Conservation (phyloP, 176 grass and related monocot species). For the Bothriochloa decipiens region DNA sequence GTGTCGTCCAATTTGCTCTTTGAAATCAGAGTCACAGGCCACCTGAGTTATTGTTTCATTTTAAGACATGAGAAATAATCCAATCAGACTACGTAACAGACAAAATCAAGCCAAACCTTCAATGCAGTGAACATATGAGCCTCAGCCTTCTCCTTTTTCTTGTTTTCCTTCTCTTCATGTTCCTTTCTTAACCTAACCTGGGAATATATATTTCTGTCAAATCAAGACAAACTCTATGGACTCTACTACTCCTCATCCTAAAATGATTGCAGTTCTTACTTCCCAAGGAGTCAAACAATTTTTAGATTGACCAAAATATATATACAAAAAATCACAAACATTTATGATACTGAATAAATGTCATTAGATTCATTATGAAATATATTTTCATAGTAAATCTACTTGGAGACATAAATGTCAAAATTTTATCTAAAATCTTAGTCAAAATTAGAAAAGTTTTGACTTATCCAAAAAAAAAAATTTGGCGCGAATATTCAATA, state of each 20-base stretch:
- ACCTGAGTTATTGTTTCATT: slow-evolving; percentile 50
- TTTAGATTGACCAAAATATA: too few relatives aligned
- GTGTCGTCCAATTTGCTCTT: slow-evolving; percentile 66
- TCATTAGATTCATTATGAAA: too few relatives aligned
- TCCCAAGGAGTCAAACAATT: too few relatives aligned
- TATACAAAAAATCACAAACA: too few relatives aligned
- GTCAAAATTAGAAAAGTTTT: too few relatives aligned
- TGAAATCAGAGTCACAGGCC: slow-evolving; percentile 56
- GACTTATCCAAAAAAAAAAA: too few relatives aligned
- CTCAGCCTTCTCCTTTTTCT: slow-evolving; percentile 82
- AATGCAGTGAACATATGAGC: slow-evolving; percentile 77
- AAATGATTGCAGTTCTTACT: background rate
- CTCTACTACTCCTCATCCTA: background rate
- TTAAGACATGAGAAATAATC: slow-evolving; percentile 27
- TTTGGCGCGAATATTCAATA: too few relatives aligned
- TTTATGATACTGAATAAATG: too few relatives aligned
- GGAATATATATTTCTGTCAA: slow-evolving; percentile 4
- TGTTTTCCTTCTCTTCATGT: slow-evolving; percentile 69
- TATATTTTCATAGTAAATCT: too few relatives aligned
- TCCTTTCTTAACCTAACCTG: slow-evolving; percentile 79
- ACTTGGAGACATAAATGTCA: too few relatives aligned
- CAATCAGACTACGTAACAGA: background rate
- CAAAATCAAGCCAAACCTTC: slow-evolving; percentile 52
- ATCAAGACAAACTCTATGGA: slow-evolving; percentile 25
- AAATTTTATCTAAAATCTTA: too few relatives aligned